Evolutionary conservation across 257 asterid species (phyloP), one percentile per base, ranked within the genome.

Genomic region (Ophiorrhiza pumila): DNA sequence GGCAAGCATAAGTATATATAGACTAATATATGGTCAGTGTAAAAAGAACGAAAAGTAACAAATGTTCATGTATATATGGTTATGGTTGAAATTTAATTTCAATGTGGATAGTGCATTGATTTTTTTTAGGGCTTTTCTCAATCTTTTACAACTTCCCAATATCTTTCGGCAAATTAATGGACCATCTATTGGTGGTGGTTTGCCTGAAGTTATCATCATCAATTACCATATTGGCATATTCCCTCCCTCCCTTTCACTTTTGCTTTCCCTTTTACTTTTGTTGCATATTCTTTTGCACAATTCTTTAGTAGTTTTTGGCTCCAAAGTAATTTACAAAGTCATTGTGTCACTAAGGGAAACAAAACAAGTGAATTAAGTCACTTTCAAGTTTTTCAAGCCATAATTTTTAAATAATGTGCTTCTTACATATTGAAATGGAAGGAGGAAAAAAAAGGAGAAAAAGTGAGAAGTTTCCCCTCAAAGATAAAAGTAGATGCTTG

Each of bases 241-340:
- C 41, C 14, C 25, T 65, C 41, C 34, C 47, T 43, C 35, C 9
- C 23, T 15, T 9, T 6, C 59, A 67, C 71, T 67, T 67, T 67
- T 46, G 41, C 71, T 67, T 67, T 67, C 47, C 41, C 71, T 67
- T 67, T 67, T 6, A 6, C 68, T n/a, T 45, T 66, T 65, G 23
- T 65, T 65, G 8, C 3, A 4, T 45, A 45, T 29, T 46, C 58
- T 67, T 45, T 45, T 31, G 31, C 72, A 29, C 72, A 20, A 47
- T 35, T 68, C 72, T 11, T 31, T 8, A 9, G 32, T 68, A 29
- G 10, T 31, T 29, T 13, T 43, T 68, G 31, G 20, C 18, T 34
- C 71, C 42, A 47, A 68, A 68, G 31, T 47, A 46, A 68, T 68
- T n/a, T 31, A 25, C 46, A 31, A 47, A 47, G 46, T 12, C 9